Conservation (phyloP, 306 rosid genomes). For the Glycyrrhiza uralensis region DNA sequence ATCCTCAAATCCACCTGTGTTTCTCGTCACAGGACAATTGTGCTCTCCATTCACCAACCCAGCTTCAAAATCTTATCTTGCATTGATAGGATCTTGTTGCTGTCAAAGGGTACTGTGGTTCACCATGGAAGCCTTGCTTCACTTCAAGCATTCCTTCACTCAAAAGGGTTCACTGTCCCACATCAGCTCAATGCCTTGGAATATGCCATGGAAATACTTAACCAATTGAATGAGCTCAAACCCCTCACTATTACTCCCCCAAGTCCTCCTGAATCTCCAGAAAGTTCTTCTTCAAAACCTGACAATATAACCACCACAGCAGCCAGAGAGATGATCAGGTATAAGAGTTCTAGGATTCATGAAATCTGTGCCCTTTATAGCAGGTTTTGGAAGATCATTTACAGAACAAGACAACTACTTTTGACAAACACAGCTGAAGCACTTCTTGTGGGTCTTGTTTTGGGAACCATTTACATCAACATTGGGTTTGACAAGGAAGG, state of each 20-base stretch:
- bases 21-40: constrained; percentile 60
- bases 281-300: background rate
- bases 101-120: constrained; percentile 63
- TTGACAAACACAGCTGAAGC: constrained; percentile 79
- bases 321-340: constrained; percentile 34
- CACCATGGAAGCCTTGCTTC: constrained; percentile 74
- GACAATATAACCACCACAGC: background rate
- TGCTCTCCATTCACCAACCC: constrained; percentile 89
- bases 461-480: constrained; percentile 88
- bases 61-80: constrained; percentile 76
- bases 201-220: constrained; percentile 76
- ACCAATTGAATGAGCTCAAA: constrained; percentile 40
- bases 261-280: constrained; percentile 31
- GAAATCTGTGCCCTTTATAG: constrained; percentile 56
- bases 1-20: constrained; percentile 62
- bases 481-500: constrained; percentile 71
- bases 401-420: constrained; percentile 73
- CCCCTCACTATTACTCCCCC: constrained; percentile 23
- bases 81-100: constrained; percentile 62
- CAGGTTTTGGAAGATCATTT: constrained; percentile 82
- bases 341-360: constrained; percentile 64
- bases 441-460: constrained; percentile 76
- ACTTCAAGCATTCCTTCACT: constrained; percentile 49
- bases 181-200: constrained; percentile 88
- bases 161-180: constrained; percentile 71